Evolutionary conservation across 805 yeast species (phyloP), one percentile per base, ranked within the genome.

Genomic region (Candida mattraensis): DNA sequence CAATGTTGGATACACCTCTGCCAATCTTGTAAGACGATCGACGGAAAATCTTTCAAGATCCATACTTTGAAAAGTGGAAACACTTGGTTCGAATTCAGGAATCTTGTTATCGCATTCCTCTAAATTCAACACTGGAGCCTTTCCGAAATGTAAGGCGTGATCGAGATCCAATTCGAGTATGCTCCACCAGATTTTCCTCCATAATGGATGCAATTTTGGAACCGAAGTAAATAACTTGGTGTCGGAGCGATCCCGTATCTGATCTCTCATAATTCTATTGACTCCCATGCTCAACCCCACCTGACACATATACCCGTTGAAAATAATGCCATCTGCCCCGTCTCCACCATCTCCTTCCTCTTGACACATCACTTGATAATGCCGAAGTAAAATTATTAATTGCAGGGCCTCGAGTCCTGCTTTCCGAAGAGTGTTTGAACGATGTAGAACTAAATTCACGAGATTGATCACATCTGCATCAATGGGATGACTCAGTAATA

Each of bases 271-370:
- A 17, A 70, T 71, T 26, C 76, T 49, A 45, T 74, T 61, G 26
- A 74, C 50, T 0, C 80, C 80, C 31, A 74, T 48, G 3, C 69
- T 54, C 24, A 60, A 50, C 0, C 73, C 75, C 56, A 67, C 64
- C 26, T 66, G 64, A 7, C 59, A 39, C 6, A 69, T 42, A 22
- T 68, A 43, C 1, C 69, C 70, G 21, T 54, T 59, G 29, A 56
- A 58, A 3, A 67, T 56, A 22, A 52, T 56, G 1, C 72, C 63
- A 37, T 67, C 70, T 12, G 66, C 58, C 8, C 67, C 69, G 28
- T 66, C 69, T 3, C 58, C 52, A 6, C 74, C 74, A 44, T 74
- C 78, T 15, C 76, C 74, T 47, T 72, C 74, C 47, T 72, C 77
- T 4, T 73, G 76, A 0, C 74, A 61, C 41, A 58, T 46, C 20